phyloP scores from a whole-genome alignment of 441 rosid species.

The Theobroma grandiflorum region DNA sequence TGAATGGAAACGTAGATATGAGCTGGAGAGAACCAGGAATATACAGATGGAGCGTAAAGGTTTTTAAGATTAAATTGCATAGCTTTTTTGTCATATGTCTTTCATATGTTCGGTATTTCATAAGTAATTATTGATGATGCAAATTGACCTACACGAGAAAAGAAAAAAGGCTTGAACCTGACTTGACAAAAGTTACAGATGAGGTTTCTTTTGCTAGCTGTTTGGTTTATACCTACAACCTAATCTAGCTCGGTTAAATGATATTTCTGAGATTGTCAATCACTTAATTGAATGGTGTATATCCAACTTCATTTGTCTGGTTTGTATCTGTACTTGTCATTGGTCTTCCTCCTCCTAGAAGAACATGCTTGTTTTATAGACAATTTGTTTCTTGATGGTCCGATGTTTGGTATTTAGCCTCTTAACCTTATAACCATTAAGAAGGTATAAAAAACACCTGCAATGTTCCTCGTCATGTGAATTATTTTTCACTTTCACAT shows the following conservation, averaged over 20 bases:
- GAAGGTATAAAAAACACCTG: not conserved
- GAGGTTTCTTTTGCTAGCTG: constrained; percentile 5
- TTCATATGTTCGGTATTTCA: constrained; percentile 10
- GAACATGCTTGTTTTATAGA: not conserved
- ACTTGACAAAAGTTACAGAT: not conserved
- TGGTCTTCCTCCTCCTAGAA: not conserved
- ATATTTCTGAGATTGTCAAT: not conserved
- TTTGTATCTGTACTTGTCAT: not conserved
- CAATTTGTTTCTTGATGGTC: constrained; percentile 4
- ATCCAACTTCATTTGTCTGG: not conserved
- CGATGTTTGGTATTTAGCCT: not conserved
- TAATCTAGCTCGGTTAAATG: not conserved
- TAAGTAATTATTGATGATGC: constrained; percentile 1
- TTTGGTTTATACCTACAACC: constrained; percentile 15
- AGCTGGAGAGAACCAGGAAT: constrained; percentile 76
- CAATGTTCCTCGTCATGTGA: not conserved
- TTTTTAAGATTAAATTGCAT: constrained; percentile 37
- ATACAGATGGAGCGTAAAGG: constrained; percentile 66
- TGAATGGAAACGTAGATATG: constrained; percentile 97
- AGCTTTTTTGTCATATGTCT: not conserved
- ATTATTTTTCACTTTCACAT: not conserved
- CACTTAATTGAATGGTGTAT: constrained; percentile 4
- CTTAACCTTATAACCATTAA: not conserved
- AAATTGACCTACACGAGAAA: not conserved
- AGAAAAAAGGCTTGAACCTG: not conserved